Evolutionary conservation across 352 stramenopile genomes (phyloP), one percentile per base, ranked within the genome.

Genomic region (Blastocystis sp.): DNA sequence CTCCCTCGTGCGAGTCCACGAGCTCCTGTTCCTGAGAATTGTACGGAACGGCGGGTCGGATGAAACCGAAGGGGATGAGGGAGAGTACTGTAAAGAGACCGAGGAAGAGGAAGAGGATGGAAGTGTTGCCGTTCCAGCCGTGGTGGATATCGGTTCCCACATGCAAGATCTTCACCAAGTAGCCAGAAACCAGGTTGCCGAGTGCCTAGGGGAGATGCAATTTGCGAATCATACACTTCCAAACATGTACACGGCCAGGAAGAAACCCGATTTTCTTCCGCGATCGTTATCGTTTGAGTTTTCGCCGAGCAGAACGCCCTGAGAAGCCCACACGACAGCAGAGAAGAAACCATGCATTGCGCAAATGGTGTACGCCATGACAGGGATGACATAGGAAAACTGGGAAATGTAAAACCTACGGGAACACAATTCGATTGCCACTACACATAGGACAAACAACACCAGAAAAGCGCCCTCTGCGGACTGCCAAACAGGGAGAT

Each of bases 161-260:
- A 21, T 27, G 4, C 14, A 78, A 40, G 16, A 46, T 57, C 0
- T 78, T 27, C 38, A 78, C 67, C 21, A 78, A 51, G 14, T 42
- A 21, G 38, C 67, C 67, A 18, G 67, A 57, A 27, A 40, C 44
- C 8, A 78, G 32, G 38, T 46, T 78, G 9, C 67, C 67, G 0
- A 78, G 29, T 27, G 67, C 67, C 67, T 78, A 59, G 21, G 32
- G 21, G 16, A 56, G 11, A 40, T 27, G 6, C 8, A 36, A 34
- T 18, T n/a, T 9, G 7, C 9, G 7, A 34, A 46, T 57, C 14
- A 14, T 36, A 78, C 67, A 24, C 67, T 78, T 27, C 67, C 67
- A n/a, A 78, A 61, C 67, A 78, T 78, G 42, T 78, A 78, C n/a
- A 78, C 49, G 8, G 67, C 21, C 29, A 78, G 24, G 6, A 78